These are phyloP conservation scores for Jatropha curcas DNA, from an alignment of 345 rosid genomes.

Conservation along the genomic window DNA sequence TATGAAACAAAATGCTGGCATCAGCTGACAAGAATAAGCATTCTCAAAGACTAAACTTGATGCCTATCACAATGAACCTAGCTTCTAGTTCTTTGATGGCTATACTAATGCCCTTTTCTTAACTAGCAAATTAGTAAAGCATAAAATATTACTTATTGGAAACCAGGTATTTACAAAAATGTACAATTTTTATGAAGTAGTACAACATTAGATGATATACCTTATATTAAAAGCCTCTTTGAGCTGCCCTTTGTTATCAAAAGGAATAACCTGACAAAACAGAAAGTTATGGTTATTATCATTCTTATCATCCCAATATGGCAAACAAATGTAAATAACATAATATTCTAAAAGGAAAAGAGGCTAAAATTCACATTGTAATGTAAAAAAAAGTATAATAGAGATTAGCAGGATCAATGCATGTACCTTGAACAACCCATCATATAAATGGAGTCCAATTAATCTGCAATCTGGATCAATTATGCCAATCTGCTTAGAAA, in stretches of 20 bases:
- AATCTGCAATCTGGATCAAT: conserved; percentile 96
- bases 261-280: conserved; percentile 74
- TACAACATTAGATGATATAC: conserved; percentile 27
- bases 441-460: conserved; percentile 93
- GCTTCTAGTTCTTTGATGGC: not conserved
- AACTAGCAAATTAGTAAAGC: not conserved
- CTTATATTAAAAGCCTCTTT: conserved; percentile 94
- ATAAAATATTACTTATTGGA: not conserved
- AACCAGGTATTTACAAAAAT: not conserved
- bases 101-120: not conserved
- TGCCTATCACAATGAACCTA: not conserved
- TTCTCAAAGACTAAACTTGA: not conserved
- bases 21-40: not conserved
- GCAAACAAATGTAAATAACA: not conserved
- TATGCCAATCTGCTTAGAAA: conserved; percentile 76
- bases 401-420: conserved; percentile 3
- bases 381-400: not conserved
- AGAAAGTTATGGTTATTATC: conserved; percentile 6
- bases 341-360: not conserved
- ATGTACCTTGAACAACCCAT: conserved; percentile 88
- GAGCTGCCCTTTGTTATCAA: conserved; percentile 92
- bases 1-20: not conserved
- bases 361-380: not conserved
- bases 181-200: too few relatives aligned
- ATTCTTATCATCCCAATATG: not conserved